These are phyloP conservation scores for Gypsophila paniculata DNA, from an alignment of 179 eudicot species.

Conservation along the genomic window DNA sequence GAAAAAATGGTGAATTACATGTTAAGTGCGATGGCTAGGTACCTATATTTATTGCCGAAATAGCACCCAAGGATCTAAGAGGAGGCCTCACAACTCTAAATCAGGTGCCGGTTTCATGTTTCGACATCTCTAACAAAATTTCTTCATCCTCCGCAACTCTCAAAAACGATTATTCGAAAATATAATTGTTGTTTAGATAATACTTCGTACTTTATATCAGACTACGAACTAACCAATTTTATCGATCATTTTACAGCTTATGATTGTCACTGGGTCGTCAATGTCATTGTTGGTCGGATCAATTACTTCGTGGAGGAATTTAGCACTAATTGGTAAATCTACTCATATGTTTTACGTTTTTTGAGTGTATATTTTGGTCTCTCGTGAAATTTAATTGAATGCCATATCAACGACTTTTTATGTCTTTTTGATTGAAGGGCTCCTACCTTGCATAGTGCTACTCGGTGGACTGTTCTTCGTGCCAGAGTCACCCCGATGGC, in stretches of 20 bases:
- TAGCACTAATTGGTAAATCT: slow-evolving; percentile 56
- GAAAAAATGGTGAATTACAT: too few relatives aligned
- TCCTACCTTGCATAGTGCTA: slow-evolving; percentile 57
- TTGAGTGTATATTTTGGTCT: too few relatives aligned
- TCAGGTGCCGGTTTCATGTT: slow-evolving; percentile 40
- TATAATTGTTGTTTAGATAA: too few relatives aligned
- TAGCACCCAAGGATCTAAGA: slow-evolving; percentile 72
- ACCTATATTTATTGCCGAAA: slow-evolving; percentile 77
- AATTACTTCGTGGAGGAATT: slow-evolving; percentile 56
- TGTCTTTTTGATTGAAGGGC: slow-evolving; percentile 40
- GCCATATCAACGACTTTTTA: too few relatives aligned
- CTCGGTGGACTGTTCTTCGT: slow-evolving; percentile 65
- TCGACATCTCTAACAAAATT: too few relatives aligned
- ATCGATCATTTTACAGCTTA: slow-evolving; percentile 45
- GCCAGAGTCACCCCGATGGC: slow-evolving; percentile 94
- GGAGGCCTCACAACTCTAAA: slow-evolving; percentile 80
- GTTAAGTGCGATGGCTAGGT: slow-evolving; percentile 33
- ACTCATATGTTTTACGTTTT: not conserved
- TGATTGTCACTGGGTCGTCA: slow-evolving; percentile 70
- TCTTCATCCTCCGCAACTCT: too few relatives aligned
- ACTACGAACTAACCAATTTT: too few relatives aligned
- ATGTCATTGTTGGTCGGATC: slow-evolving; percentile 54
- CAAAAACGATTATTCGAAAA: too few relatives aligned
- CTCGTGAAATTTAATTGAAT: too few relatives aligned
- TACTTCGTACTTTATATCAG: too few relatives aligned